phyloP scores from a whole-genome alignment of 2,329 filamentous ascomycete species.

The Nakataea oryzae region DNA sequence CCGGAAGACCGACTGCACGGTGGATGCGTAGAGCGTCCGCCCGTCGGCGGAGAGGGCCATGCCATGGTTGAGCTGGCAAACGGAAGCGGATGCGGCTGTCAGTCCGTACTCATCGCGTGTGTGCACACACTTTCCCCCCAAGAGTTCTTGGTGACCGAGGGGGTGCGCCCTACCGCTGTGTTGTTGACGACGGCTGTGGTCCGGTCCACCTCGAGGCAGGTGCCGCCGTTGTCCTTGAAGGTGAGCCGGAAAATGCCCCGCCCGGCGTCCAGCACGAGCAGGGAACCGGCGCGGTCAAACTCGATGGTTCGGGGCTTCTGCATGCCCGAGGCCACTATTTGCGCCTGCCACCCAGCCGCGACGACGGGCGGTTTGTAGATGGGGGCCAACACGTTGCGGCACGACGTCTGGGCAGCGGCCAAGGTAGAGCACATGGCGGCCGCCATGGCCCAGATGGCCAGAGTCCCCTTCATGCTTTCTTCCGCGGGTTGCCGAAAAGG shows the following conservation, averaged over 20 bases:
- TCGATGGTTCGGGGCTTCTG: slow-evolving; percentile 30
- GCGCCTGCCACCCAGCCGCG: slow-evolving; percentile 30
- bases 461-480: slow-evolving; percentile 8
- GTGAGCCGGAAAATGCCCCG: slow-evolving; percentile 29
- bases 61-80: slow-evolving; percentile 35
- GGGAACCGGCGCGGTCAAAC: slow-evolving; percentile 31
- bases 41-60: slow-evolving; percentile 34
- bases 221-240: slow-evolving; percentile 29
- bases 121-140: too few relatives aligned
- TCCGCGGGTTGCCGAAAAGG: background rate
- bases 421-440: slow-evolving; percentile 9
- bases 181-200: slow-evolving; percentile 24
- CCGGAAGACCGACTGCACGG: slow-evolving; percentile 39
- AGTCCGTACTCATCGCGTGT: too few relatives aligned
- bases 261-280: slow-evolving; percentile 33
- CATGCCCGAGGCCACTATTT: slow-evolving; percentile 30
- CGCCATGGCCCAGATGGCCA: slow-evolving; percentile 7
- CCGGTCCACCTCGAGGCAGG: slow-evolving; percentile 26
- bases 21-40: slow-evolving; percentile 39
- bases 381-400: slow-evolving; percentile 23
- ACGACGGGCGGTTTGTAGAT: slow-evolving; percentile 24
- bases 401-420: slow-evolving; percentile 12
- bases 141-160: too few relatives aligned
- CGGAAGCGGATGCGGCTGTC: too few relatives aligned
- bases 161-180: slow-evolving; percentile 19